Evolutionary conservation across 108 stramenopile genomes (phyloP).

Genomic region (Mediolabrus comicus): DNA sequence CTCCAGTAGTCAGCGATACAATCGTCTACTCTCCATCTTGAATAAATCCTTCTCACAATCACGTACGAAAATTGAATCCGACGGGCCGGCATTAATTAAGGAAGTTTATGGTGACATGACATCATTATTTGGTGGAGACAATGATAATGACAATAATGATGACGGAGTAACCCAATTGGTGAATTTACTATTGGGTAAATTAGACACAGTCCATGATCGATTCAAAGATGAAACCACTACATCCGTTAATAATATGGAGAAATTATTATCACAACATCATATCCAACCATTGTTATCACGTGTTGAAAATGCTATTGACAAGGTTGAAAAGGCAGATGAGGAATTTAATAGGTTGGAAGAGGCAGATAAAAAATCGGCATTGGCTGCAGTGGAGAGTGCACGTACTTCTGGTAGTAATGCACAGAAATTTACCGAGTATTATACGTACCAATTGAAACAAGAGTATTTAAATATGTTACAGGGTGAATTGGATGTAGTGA

Average conservation of each 20-base stretch:
- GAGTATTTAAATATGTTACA: slow-evolving; percentile 17
- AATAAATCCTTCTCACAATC: slow-evolving; percentile 26
- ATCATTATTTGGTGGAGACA: slow-evolving; percentile 34
- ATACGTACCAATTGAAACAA: slow-evolving; percentile 26
- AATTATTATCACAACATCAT: slow-evolving; percentile 7
- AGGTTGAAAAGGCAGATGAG: slow-evolving; percentile 11
- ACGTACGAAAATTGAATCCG: slow-evolving; percentile 15
- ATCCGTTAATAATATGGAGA: neutral
- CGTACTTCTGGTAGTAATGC: slow-evolving; percentile 1
- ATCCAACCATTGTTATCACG: slow-evolving; percentile 11
- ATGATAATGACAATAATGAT: slow-evolving; percentile 10
- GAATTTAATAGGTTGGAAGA: slow-evolving; percentile 11
- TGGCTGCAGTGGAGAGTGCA: slow-evolving; percentile 20
- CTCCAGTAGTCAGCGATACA: neutral
- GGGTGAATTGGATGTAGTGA: slow-evolving; percentile 12
- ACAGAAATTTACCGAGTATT: slow-evolving; percentile 25
- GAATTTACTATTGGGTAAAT: slow-evolving; percentile 20
- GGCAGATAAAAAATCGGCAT: slow-evolving; percentile 20
- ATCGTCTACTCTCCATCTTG: slow-evolving; percentile 26
- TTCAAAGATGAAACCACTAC: neutral
- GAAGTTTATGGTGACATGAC: slow-evolving; percentile 36
- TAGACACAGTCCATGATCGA: slow-evolving; percentile 34
- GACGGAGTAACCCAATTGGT: slow-evolving; percentile 22
- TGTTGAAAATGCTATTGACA: slow-evolving; percentile 20
- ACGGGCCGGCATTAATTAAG: slow-evolving; percentile 10